These are phyloP conservation scores for Plenodomus biglobosus DNA, from an alignment of 2,329 filamentous ascomycete genomes.

Conservation along the genomic window DNA sequence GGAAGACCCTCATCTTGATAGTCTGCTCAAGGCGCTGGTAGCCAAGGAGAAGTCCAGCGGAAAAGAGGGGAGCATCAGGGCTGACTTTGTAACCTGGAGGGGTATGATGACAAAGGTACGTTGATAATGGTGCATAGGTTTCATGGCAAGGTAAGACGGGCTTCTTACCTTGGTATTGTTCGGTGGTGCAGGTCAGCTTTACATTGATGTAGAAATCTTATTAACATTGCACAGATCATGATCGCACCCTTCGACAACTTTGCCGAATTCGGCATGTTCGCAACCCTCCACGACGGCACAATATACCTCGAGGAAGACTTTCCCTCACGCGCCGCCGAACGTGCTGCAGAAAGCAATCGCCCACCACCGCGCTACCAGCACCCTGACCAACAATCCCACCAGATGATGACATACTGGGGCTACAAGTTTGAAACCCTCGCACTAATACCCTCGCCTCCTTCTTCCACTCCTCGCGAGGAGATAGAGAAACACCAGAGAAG, in stretches of 20 bases:
- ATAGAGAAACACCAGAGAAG: conserved; percentile 75
- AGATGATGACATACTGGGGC: conserved; percentile 92
- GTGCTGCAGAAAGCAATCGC: conserved; percentile 47
- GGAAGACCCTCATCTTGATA: conserved; percentile 83
- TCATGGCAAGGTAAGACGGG: conserved; percentile 12
- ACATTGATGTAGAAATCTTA: neutral
- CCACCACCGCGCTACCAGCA: conserved; percentile 40
- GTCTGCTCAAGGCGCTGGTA: conserved; percentile 74
- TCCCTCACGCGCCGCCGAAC: conserved; percentile 65
- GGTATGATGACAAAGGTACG: conserved; percentile 97
- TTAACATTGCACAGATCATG: conserved; percentile 66
- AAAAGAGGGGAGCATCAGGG: conserved; percentile 64
- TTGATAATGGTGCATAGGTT: conserved; percentile 7
- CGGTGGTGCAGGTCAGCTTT: neutral
- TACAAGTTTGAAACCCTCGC: conserved; percentile 95
- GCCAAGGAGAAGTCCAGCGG: conserved; percentile 67
- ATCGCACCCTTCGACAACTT: conserved; percentile 77
- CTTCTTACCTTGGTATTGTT: conserved; percentile 16
- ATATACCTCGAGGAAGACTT: conserved; percentile 89
- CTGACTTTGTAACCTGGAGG: conserved; percentile 86
- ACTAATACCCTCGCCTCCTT: conserved; percentile 76
- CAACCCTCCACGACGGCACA: conserved; percentile 81
- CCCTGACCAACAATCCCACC: conserved; percentile 63
- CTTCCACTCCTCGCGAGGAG: conserved; percentile 71
- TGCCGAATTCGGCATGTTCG: conserved; percentile 92